These are phyloP conservation scores for Colletotrichum echinochloae DNA, from an alignment of 2,329 filamentous ascomycete species.

Conservation along the genomic window DNA sequence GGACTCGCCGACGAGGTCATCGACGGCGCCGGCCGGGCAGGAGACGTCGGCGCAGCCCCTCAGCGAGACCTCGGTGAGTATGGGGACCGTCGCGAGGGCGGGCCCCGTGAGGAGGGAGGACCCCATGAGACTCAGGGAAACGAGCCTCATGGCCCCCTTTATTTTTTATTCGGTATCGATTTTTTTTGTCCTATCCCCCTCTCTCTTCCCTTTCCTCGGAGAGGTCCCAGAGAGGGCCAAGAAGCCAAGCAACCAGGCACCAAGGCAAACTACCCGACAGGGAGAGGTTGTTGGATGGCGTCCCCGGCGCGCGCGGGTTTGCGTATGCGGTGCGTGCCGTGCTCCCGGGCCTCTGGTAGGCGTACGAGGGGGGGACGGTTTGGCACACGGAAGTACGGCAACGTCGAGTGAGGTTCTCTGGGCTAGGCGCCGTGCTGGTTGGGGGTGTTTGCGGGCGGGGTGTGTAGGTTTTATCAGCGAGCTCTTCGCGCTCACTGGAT, in stretches of 20 bases:
- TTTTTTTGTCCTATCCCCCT: too few relatives aligned
- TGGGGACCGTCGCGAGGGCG: slow-evolving; percentile 38
- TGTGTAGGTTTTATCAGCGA: slow-evolving; percentile 6
- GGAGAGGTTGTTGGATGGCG: not conserved
- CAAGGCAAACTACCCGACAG: not conserved
- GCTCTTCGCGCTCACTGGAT: slow-evolving; percentile 16
- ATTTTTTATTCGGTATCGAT: not conserved
- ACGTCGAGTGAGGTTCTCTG: slow-evolving; percentile 9
- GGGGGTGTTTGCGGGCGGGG: slow-evolving; percentile 19
- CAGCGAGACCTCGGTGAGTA: slow-evolving; percentile 37
- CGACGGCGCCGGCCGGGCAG: slow-evolving; percentile 31
- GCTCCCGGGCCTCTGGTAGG: not conserved
- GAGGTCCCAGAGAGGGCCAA: not conserved
- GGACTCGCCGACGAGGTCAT: slow-evolving; percentile 36
- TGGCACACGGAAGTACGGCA: slow-evolving; percentile 20
- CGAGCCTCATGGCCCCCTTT: slow-evolving; percentile 29
- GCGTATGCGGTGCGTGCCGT: not conserved
- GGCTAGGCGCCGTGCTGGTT: slow-evolving; percentile 15
- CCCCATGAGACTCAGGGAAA: slow-evolving; percentile 30
- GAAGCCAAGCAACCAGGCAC: not conserved
- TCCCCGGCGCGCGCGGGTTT: not conserved
- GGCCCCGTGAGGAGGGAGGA: slow-evolving; percentile 37
- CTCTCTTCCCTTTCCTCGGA: too few relatives aligned
- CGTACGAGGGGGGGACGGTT: not conserved
- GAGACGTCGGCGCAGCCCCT: slow-evolving; percentile 33